phyloP scores from a whole-genome alignment of 176 grass and related monocot species.

The Cenchrus americanus region DNA sequence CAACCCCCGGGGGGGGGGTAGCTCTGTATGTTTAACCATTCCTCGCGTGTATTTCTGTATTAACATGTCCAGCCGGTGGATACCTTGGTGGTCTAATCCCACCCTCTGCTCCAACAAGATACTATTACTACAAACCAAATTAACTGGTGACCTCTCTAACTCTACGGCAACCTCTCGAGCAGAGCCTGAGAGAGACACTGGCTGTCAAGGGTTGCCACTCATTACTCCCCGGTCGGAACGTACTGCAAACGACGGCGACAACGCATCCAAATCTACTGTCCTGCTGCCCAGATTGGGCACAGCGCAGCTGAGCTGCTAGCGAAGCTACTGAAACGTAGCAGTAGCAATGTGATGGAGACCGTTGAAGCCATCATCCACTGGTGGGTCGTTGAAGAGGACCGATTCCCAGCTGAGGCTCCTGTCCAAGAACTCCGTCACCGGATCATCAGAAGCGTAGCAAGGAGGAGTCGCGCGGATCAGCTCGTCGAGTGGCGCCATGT shows the following conservation, averaged over 20 bases:
- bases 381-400: slow-evolving; percentile 16
- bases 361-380: not conserved
- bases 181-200: not conserved
- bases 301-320: not conserved
- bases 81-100: no score
- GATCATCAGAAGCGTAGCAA: not conserved
- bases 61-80: not conserved
- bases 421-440: slow-evolving; percentile 39
- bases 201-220: not conserved
- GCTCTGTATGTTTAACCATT: not conserved
- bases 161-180: not conserved
- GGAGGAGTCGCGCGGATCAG: not conserved
- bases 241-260: not conserved
- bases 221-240: not conserved
- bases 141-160: not conserved
- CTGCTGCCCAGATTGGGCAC: not conserved
- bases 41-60: not conserved
- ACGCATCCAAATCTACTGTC: not conserved
- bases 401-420: slow-evolving; percentile 41
- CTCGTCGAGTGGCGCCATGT: not conserved
- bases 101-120: slow-evolving; percentile 4
- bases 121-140: not conserved
- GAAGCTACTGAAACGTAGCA: slow-evolving; percentile 13
- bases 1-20: no score
- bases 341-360: not conserved